Base-by-base conservation (phyloP, 768 basidiomycete species). In the Lactarius hengduanensis region DNA sequence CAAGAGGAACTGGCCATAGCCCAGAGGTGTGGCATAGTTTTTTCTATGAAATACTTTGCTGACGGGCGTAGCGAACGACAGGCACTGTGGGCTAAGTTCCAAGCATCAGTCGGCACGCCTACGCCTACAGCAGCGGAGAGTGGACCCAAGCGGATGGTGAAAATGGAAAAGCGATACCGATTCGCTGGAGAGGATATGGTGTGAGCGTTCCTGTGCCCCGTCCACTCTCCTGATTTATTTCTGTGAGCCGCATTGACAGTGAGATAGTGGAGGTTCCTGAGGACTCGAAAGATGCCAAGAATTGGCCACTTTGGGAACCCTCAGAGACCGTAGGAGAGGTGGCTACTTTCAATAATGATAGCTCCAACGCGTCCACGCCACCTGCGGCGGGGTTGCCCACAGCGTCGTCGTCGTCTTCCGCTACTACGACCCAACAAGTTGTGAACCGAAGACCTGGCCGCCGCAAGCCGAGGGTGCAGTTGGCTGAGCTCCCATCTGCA, bases 131-230 rank as follows among this genome's bases (percentile, higher is more conserved):
- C 69, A 45, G 64, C 61, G n/a, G 70, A 71, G 43, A 64, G 70
- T 1, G 66, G 70, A 16, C 59, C 74, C n/a, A 74, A 71, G 68
- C 82, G 78, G 61, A 78, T 80, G 70, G 81, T 94, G 41, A 89
- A 87, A 76, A 78, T 95, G 57, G 83, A 86, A 74, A 90, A 86
- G 73, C 82, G 79, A 41, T 90, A 86, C 74, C 74, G 84, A 40
- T 95, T 90, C 71, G 92, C 91, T 1, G 93, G 92, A 28, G 87
- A 94, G 66, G 83, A 87, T 38, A 80, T 89, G 56, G 77, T 81
- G 93, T 94, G 75, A 72, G 88, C 81, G 3, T n/a, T 40, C 5
- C 16, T 53, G 26, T 22, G n/a, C 13, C 59, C 63, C 2, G 20
- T 22, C n/a, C 1, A 16, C 18, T 15, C 47, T 30, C n/a, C 47